Evolutionary conservation across 2,329 filamentous ascomycete genomes (phyloP).

Genomic region (Cladosporium oxysporum): DNA sequence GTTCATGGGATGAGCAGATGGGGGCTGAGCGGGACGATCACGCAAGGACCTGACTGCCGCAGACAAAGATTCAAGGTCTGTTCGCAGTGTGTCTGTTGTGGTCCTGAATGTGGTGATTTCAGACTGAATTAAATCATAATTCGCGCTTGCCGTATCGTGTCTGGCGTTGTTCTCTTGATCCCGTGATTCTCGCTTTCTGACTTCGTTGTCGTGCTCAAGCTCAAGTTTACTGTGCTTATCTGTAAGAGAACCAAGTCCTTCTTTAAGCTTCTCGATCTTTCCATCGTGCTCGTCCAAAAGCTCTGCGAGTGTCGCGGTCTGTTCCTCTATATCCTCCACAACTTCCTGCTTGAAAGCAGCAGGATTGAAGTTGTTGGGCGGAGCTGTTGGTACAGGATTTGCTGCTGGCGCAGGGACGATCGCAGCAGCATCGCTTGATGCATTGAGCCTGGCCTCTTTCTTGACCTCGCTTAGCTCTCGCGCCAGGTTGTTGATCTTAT

Average conservation of each 20-base stretch:
- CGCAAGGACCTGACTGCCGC: neutral
- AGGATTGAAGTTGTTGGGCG: neutral
- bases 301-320: neutral
- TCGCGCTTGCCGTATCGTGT: neutral
- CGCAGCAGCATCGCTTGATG: neutral
- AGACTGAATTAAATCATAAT: neutral
- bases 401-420: neutral
- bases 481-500: neutral
- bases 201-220: neutral
- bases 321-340: neutral
- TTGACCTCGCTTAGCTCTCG: neutral
- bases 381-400: neutral
- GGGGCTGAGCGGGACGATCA: neutral
- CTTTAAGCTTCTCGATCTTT: neutral
- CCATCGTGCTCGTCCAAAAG: neutral
- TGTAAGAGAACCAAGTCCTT: neutral
- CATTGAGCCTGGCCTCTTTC: neutral
- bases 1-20: neutral
- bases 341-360: neutral
- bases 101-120: neutral
- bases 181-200: neutral
- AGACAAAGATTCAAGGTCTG: neutral
- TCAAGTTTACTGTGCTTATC: no score
- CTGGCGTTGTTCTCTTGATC: neutral
- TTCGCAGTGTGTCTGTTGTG: neutral